Conservation (phyloP, 805 yeast species). For the Candida lessepsii region DNA sequence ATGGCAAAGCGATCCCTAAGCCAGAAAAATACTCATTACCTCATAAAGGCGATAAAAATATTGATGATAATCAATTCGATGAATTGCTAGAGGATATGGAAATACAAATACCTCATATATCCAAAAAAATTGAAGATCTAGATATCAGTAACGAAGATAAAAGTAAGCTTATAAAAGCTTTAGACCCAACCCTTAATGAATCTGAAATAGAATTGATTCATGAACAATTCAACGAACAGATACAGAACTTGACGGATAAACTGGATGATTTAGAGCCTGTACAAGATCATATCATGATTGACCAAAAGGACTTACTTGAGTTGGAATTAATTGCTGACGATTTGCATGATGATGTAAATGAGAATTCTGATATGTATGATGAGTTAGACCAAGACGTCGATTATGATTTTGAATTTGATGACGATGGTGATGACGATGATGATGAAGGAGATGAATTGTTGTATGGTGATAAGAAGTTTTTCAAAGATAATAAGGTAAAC, state of each 20-base stretch:
- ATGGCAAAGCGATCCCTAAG: conserved; percentile 2
- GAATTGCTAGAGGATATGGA: conserved; percentile 39
- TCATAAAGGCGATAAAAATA: not conserved
- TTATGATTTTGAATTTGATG: conserved; percentile 33
- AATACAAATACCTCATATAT: conserved; percentile 32
- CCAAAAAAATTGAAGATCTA: conserved; percentile 24
- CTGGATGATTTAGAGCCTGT: conserved; percentile 2
- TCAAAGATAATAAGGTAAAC: conserved; percentile 14
- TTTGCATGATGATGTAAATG: conserved; percentile 30
- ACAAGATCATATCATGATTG: conserved; percentile 19
- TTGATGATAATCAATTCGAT: conserved; percentile 19
- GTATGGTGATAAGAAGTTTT: conserved; percentile 18
- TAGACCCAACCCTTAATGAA: conserved; percentile 14
- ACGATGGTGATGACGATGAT: conserved; percentile 33
- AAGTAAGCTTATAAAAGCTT: conserved; percentile 20
- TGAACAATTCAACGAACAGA: not conserved
- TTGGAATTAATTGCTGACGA: conserved; percentile 56
- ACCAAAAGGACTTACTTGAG: conserved; percentile 48
- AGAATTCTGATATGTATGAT: conserved; percentile 25
- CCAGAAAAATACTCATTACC: not conserved
- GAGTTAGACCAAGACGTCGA: conserved; percentile 33
- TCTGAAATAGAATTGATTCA: conserved; percentile 6
- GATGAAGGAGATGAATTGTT: conserved; percentile 31
- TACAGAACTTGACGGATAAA: not conserved
- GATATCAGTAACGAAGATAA: conserved; percentile 30